Evolutionary conservation across 805 yeast species (phyloP).

Genomic region (Millerozyma acaciae): DNA sequence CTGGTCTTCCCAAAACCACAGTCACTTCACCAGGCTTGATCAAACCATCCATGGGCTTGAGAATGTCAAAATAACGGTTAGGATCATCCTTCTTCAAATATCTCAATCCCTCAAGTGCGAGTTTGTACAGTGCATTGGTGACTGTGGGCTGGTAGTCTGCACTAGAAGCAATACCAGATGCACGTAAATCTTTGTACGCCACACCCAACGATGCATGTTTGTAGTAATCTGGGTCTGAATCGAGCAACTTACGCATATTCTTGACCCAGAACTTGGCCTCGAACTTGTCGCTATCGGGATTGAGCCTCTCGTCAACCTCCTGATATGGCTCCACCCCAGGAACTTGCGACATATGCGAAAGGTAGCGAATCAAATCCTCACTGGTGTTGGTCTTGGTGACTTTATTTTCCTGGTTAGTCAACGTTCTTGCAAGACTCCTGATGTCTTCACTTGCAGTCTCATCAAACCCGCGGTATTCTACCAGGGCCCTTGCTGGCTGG

Average conservation of each 20-base stretch:
- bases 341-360: conserved; percentile 50
- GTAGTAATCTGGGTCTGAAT: conserved; percentile 57
- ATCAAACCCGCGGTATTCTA: conserved; percentile 36
- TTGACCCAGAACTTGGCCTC: conserved; percentile 65
- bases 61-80: conserved; percentile 26
- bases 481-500: neutral
- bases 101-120: conserved; percentile 14
- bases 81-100: conserved; percentile 17
- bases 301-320: conserved; percentile 38
- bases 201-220: conserved; percentile 59
- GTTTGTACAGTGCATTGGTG: conserved; percentile 36
- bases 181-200: conserved; percentile 55
- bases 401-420: conserved; percentile 16
- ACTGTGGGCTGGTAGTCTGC: conserved; percentile 64
- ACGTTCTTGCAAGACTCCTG: conserved; percentile 41
- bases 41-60: conserved; percentile 33
- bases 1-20: conserved; percentile 41
- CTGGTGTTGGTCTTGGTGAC: conserved; percentile 12
- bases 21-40: conserved; percentile 38
- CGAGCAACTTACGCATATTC: conserved; percentile 51
- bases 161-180: conserved; percentile 63
- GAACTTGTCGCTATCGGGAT: conserved; percentile 58
- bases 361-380: conserved; percentile 29
- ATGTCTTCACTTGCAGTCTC: conserved; percentile 29
- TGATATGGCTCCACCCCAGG: conserved; percentile 45